Percentiles rank a stretch among this genome's conserved stretches.
phyloP scores from a whole-genome alignment of 257 asterid genomes.

The Haberlea rhodopensis region DNA sequence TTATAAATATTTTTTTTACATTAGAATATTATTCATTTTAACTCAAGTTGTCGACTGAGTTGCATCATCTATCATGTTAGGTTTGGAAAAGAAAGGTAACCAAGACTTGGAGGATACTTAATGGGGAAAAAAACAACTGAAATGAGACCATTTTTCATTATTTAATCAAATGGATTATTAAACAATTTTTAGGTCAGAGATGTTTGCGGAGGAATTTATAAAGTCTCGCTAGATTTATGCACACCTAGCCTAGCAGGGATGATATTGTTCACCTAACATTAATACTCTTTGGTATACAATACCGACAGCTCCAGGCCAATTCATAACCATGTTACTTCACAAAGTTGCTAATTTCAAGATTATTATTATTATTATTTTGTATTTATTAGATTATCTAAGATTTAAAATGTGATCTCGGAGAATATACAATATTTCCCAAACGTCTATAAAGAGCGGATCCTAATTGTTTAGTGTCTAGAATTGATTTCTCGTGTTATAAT shows the following conservation, averaged over 20 bases:
- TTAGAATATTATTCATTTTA: no score
- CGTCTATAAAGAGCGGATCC: no score
- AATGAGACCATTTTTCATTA: no score
- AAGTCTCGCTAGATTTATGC: neutral
- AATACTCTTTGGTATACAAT: neutral
- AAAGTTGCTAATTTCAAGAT: neutral
- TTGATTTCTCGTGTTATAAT: no score
- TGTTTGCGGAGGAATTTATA: neutral
- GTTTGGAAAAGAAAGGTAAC: neutral
- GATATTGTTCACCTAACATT: neutral
- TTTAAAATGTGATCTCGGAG: no score
- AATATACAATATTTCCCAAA: no score
- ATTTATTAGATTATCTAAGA: no score
- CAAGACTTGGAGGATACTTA: neutral
- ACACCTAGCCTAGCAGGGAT: neutral
- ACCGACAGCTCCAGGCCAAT: constrained; percentile 1
- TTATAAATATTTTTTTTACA: no score
- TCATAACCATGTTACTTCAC: neutral
- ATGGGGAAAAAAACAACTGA: neutral
- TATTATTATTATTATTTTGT: no score
- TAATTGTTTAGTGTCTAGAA: no score
- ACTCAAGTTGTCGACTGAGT: neutral
- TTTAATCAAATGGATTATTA: no score
- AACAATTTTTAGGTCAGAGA: neutral
- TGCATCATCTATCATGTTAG: neutral